Percentiles rank a stretch among this genome's conserved stretches.
Conservation (phyloP, 2,329 filamentous ascomycete genomes). For the Paramyrothecium sp. region DNA sequence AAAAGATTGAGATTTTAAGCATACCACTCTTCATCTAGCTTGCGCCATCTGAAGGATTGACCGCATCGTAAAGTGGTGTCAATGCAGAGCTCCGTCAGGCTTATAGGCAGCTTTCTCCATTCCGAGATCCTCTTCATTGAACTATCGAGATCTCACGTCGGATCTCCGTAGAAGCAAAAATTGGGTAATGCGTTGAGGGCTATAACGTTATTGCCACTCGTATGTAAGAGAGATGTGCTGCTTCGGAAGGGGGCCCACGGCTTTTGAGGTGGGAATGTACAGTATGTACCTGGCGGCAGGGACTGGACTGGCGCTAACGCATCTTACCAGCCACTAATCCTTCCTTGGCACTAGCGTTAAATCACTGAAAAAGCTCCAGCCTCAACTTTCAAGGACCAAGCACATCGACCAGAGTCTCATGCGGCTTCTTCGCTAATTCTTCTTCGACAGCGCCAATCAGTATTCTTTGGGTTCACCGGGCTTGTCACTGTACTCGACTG, state of each 20-base stretch:
- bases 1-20: conserved; percentile 7
- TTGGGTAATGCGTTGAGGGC: too few species aligned
- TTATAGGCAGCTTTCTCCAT: conserved; percentile 86
- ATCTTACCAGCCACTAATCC: neutral
- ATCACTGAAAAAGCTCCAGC: conserved; percentile 43
- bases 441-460: conserved; percentile 15
- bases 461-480: conserved; percentile 18
- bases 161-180: too few species aligned
- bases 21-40: conserved; percentile 81
- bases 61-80: conserved; percentile 93
- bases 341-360: neutral
- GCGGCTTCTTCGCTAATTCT: conserved; percentile 23
- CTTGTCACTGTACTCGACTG: neutral
- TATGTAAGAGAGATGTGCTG: neutral
- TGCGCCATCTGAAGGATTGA: conserved; percentile 95
- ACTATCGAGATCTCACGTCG: neutral
- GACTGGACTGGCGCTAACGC: neutral
- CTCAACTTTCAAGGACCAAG: conserved; percentile 28
- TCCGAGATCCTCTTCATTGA: conserved; percentile 39
- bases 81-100: conserved; percentile 82
- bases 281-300: conserved; percentile 22
- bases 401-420: conserved; percentile 23
- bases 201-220: neutral
- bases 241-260: neutral
- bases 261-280: conserved; percentile 18